Conservation (phyloP, 164 flowering plant genomes). For the Piper longum region DNA sequence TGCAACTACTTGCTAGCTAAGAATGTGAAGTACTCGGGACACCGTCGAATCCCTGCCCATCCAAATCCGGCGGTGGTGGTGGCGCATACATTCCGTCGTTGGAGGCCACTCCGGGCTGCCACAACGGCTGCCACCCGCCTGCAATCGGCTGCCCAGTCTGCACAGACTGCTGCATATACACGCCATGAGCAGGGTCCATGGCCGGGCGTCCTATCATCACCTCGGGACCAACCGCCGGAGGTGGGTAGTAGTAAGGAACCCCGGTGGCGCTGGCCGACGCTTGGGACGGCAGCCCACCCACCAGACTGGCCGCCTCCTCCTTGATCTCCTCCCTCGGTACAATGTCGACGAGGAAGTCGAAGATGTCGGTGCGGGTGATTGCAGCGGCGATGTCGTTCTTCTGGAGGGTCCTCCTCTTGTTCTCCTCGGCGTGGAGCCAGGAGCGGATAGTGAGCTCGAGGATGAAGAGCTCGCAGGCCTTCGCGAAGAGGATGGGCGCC, state of each 20-base stretch:
- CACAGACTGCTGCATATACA: constrained; percentile 14
- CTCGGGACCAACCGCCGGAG: constrained; percentile 17
- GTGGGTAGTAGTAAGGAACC: constrained; percentile 29
- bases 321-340: constrained; percentile 81
- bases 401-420: constrained; percentile 89
- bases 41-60: background rate
- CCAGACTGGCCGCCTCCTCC: constrained; percentile 25
- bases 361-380: constrained; percentile 71
- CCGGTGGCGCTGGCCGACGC: constrained; percentile 9
- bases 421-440: constrained; percentile 97
- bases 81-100: constrained; percentile 12
- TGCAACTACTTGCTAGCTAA: background rate
- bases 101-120: constrained; percentile 13
- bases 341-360: constrained; percentile 80
- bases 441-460: constrained; percentile 82
- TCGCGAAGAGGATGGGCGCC: constrained; percentile 79
- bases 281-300: background rate
- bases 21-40: background rate
- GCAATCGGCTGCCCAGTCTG: constrained; percentile 30
- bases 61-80: background rate
- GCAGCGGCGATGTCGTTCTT: constrained; percentile 94
- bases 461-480: constrained; percentile 92
- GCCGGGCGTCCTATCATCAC: constrained; percentile 29
- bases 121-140: constrained; percentile 30
- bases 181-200: constrained; percentile 2